Evolutionary conservation across 768 basidiomycete genomes (phyloP).

Genomic region (Amanita molliuscula): DNA sequence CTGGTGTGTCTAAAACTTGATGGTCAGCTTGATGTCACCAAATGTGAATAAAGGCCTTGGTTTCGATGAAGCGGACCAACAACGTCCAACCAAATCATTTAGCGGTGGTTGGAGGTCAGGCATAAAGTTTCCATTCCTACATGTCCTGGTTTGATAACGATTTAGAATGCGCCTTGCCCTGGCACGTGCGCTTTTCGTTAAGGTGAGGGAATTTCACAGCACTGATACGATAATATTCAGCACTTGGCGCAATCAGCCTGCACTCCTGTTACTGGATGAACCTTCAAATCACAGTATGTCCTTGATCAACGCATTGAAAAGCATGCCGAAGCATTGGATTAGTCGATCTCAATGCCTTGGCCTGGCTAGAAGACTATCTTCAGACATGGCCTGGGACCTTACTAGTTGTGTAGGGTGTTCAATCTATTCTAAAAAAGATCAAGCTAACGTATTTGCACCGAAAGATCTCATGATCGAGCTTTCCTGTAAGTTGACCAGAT

Average conservation of each 20-base stretch:
- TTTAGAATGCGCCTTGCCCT: constrained; percentile 89
- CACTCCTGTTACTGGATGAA: constrained; percentile 77
- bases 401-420: constrained; percentile 71
- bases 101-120: constrained; percentile 91
- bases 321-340: neutral
- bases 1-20: constrained; percentile 38
- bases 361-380: constrained; percentile 95
- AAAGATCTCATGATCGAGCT: constrained; percentile 91
- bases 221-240: neutral
- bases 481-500: constrained; percentile 52
- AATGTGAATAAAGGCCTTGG: constrained; percentile 55
- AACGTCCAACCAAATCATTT: constrained; percentile 73
- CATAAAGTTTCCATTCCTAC: neutral
- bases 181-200: constrained; percentile 93
- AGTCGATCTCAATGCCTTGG: constrained; percentile 93
- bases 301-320: neutral
- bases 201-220: constrained; percentile 31
- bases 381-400: constrained; percentile 92
- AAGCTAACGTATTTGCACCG: constrained; percentile 3
- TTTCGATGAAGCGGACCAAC: constrained; percentile 83
- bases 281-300: constrained; percentile 91
- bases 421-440: neutral
- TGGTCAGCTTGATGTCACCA: neutral
- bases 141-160: neutral
- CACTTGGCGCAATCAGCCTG: neutral